Evolutionary conservation across 306 rosid genomes (phyloP), one percentile per base, ranked within the genome.

Genomic region (Oxytropis ochrocephala): DNA sequence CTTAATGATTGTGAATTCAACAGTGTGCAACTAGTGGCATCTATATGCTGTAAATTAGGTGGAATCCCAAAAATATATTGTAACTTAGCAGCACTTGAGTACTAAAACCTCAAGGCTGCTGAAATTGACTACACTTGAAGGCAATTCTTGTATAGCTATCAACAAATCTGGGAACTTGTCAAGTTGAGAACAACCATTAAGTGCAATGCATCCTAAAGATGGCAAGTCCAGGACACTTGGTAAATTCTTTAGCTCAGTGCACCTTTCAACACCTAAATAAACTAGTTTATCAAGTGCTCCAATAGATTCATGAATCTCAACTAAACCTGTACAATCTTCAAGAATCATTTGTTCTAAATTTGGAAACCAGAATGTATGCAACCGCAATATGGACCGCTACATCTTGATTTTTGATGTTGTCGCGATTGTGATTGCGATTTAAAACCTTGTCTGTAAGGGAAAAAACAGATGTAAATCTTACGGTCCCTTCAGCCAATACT

Each of bases 131-230:
- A 78, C 35, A 43, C 33, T 56, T 47, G 74, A 56, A 64, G 78
- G 82, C 60, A 78, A 58, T 72, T 65, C 78, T 72, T 67, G 49
- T 47, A 72, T 72, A 11, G 70, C 78, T 8, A 70, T 72, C 44
- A 36, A 35, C 19, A 72, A 36, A 6, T 49, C 42, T 36, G 78
- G 82, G 58, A 78, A 66, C 1, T 38, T 48, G 42, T 66, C 65
- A 9, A 78, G 82, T 50, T 60, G 51, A 11, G 66, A 29, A 30
- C 78, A 78, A 1, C 78, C 74, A 19, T 72, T 42, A 5, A 72
- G 82, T 57, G 1, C 63, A 72, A 78, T 50, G 49, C 41, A 24
- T 18, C 43, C 67, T 10, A 78, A 66, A 72, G 64, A 65, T 59
- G 73, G 68, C 65, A 72, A 18, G 59, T 49, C 48, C 13, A 78